Evolutionary conservation across 2,329 filamentous ascomycete genomes (phyloP).

Genomic region (Xylaria digitata): DNA sequence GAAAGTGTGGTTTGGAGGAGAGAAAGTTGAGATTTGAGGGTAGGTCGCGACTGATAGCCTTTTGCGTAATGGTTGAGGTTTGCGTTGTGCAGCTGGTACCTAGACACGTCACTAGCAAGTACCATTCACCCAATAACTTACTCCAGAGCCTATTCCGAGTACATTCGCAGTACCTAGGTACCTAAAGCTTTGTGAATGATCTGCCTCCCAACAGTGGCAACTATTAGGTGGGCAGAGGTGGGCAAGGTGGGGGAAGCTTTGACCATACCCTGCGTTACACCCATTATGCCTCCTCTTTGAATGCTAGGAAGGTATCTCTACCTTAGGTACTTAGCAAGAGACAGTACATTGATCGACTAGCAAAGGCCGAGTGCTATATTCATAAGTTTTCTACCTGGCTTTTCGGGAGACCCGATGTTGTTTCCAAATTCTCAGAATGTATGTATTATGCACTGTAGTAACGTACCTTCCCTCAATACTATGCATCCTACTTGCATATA

Average conservation of each 20-base stretch:
- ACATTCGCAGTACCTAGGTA: not conserved
- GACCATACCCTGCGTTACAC: constrained; percentile 3
- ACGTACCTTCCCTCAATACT: too few relatives aligned
- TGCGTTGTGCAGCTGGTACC: constrained; percentile 29
- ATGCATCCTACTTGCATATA: too few relatives aligned
- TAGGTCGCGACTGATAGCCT: constrained; percentile 34
- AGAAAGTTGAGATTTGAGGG: constrained; percentile 29
- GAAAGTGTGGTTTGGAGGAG: constrained; percentile 29
- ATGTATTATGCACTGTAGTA: too few relatives aligned
- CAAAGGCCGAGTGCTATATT: too few relatives aligned
- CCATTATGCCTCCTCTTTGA: too few relatives aligned
- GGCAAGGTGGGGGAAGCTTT: constrained; percentile 21
- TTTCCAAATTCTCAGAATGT: too few relatives aligned
- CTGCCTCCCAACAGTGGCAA: not conserved
- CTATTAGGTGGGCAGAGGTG: not conserved
- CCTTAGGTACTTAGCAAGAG: not conserved
- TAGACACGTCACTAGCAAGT: constrained; percentile 20
- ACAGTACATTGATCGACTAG: too few relatives aligned
- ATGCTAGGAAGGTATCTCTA: not conserved
- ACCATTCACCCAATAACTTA: constrained; percentile 8
- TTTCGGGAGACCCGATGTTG: too few relatives aligned
- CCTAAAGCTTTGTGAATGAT: not conserved
- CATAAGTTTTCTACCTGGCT: too few relatives aligned
- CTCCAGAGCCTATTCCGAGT: not conserved
- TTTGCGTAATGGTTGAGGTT: constrained; percentile 39